Conservation (phyloP, 208 protist species). For the Naegleria gruberi region DNA sequence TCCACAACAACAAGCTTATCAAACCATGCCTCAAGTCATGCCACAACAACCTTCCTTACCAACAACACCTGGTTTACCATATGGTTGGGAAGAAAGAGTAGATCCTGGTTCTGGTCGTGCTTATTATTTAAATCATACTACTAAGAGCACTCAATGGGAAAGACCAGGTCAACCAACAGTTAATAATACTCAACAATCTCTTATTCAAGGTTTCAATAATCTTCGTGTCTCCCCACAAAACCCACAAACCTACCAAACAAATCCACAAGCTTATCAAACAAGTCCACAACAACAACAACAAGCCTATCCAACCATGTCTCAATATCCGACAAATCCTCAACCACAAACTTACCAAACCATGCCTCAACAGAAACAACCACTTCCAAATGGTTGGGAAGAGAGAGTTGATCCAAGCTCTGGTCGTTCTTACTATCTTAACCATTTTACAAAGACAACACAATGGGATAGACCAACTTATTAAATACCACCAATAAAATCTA, state of each 20-base stretch:
- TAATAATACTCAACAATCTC: neutral
- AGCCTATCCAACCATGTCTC: neutral
- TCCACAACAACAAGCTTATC: neutral
- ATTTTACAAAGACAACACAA: constrained; percentile 11
- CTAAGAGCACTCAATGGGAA: constrained; percentile 1
- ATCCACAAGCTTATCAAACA: neutral
- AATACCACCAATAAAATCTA: too few relatives aligned
- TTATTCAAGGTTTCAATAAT: neutral
- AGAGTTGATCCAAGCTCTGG: neutral
- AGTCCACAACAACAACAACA: neutral
- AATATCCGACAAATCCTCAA: neutral
- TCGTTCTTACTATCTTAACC: constrained; percentile 8
- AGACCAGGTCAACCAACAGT: neutral
- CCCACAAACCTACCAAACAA: too few relatives aligned
- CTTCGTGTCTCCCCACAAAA: neutral
- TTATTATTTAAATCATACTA: constrained; percentile 17
- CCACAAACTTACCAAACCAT: neutral
- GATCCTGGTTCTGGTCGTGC: neutral
- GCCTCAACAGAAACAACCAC: neutral
- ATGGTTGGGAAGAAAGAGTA: constrained; percentile 5
- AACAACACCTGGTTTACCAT: neutral
- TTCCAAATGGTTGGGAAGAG: constrained; percentile 16
- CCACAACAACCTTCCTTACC: neutral
- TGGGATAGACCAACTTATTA: neutral
- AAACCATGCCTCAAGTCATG: neutral